Base-by-base conservation (phyloP, 306 rosid species). In the Trifolium fragiferum region DNA sequence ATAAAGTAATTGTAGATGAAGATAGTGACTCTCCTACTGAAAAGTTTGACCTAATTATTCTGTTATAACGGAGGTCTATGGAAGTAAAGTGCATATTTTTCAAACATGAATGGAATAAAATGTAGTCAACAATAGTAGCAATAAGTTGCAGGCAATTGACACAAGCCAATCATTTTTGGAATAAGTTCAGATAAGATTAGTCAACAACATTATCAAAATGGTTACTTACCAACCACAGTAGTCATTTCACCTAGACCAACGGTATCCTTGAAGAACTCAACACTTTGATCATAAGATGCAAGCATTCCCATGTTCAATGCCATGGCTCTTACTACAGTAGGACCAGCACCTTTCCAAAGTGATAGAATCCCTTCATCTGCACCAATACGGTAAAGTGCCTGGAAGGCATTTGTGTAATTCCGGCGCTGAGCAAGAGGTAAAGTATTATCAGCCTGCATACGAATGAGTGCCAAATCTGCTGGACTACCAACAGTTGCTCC, bases 261-360 rank as follows among this genome's bases (percentile, higher is more conserved):
- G 27, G 81, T 43, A 85, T 94, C 99, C 93, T 81, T 92, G 93
- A 82, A 94, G 69, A 92, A 89, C 77, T 94, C 99, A 63, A 90
- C 96, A 85, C 96, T 70, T 80, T 94, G 99, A 74, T 94, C 99
- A 74, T 94, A 94, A 21, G 99, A 94, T 49, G 99, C 97, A 72
- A 94, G 99, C 99, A 94, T 94, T 19, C 99, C 99, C 99, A 94
- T 94, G 85, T 94, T 94, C 90, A 94, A 84, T 61, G 96, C 99
- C 99, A 94, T 94, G 40, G 99, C 99, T 78, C 99, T 88, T 20
- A 94, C 96, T 0, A 94, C 99, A 72, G 99, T 94, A 19, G 99
- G 99, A 4, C 99, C 99, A 6, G 99, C 99, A 75, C 99, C 99
- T 75, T 94, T 94, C 99, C 99, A 94, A 37, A 94, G 97, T 4